Evolutionary conservation across 1,284 basidiomycete species (phyloP), one percentile per base, ranked within the genome.

Genomic region (Puccinia coronata): DNA sequence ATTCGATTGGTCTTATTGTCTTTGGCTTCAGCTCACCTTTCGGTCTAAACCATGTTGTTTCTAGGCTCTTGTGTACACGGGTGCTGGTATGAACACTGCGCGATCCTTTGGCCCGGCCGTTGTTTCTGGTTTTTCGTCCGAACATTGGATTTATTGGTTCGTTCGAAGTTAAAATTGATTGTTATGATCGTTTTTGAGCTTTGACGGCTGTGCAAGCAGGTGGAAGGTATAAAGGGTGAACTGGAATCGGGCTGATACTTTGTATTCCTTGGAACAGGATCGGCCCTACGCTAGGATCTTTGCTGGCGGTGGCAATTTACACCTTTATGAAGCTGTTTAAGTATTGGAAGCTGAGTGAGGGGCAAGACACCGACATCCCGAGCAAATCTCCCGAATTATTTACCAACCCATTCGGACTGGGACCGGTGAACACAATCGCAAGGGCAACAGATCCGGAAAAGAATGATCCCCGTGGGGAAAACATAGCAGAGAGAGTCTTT

Each of bases 121-220:
- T 23, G 53, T 80, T 49, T 31, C 78, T 49, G 69, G 78, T 41
- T 80, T 80, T 63, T 36, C 53, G 43, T 25, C 78, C 16, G 67
- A 80, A 41, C 78, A 80, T 63, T 80, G 78, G 78, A 77, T 77
- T 67, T 77, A 77, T 53, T 77, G 75, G 75, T 72, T 36, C 6
- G 77, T 79, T 71, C 23, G 65, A 47, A 28, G 20, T 74, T 53
- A 16, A 14, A 20, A 53, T 23, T 53, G 23, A 18, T 53, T 23
- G 51, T 23, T 23, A 53, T 23, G 51, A 53, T 53, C 16, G 18
- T 0, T n/a, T 53, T n/a, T 53, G 12, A 53, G 51, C 20, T 23
- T n/a, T 53, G 20, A 53, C n/a, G 23, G 51, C 34, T 6, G 0
- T 0, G 12, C 18, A 1, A 31, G 36, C 18, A n/a, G 6, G 1